phyloP scores from a whole-genome alignment of 495 filamentous ascomycete genomes.

The Hypomontagnella submonticulosa region DNA sequence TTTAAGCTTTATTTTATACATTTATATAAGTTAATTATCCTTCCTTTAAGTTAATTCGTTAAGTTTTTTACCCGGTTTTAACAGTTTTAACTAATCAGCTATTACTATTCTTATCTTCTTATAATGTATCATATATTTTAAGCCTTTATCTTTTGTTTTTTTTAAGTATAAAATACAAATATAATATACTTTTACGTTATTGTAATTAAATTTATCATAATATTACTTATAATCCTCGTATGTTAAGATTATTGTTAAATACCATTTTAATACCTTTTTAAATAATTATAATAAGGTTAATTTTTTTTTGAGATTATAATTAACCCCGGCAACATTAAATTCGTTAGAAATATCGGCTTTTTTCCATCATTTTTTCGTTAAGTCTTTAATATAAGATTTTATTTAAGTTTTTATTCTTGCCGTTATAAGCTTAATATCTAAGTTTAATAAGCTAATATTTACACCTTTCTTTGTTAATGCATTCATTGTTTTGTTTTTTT shows the following conservation, averaged over 20 bases:
- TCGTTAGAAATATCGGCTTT: not conserved
- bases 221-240: conserved; percentile 2
- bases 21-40: not conserved
- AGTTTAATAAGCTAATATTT: not conserved
- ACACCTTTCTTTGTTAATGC: not conserved
- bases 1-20: not conserved
- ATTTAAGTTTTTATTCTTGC: not conserved
- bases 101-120: not conserved
- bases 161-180: conserved; percentile 1
- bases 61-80: not conserved
- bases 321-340: not conserved
- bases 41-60: not conserved
- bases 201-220: conserved; percentile 2
- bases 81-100: not conserved
- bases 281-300: not conserved
- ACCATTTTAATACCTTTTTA: not conserved
- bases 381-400: not conserved
- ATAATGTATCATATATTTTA: conserved; percentile 6
- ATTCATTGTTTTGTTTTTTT: too few species aligned
- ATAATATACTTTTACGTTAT: conserved; percentile 2
- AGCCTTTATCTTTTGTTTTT: not conserved
- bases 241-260: not conserved
- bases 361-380: not conserved
- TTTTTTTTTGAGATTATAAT: not conserved
- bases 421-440: not conserved